phyloP scores from a whole-genome alignment of 768 basidiomycete species.

The Boletus vinaceobasis region DNA sequence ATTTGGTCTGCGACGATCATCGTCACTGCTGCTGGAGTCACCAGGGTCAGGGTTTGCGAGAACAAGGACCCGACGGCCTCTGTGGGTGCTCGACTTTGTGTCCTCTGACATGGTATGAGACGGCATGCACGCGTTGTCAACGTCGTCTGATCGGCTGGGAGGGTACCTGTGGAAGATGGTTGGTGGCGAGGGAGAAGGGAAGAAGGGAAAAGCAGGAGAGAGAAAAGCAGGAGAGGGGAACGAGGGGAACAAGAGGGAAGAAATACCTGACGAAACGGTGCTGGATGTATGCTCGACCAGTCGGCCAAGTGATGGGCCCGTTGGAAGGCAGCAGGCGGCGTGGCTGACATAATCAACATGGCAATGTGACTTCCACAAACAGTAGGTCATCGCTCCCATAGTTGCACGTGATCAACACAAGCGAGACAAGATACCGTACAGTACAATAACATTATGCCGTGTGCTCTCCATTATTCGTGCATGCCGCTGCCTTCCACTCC shows the following conservation, averaged over 20 bases:
- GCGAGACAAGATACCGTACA: not conserved
- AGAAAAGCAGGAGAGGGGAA: not conserved
- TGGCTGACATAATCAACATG: conserved; percentile 30
- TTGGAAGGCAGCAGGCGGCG: conserved; percentile 22
- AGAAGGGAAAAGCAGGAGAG: not conserved
- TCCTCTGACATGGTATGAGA: conserved; percentile 58
- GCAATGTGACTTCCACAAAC: conserved; percentile 19
- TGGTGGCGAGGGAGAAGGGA: not conserved
- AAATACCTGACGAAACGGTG: conserved; percentile 20
- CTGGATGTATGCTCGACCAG: conserved; percentile 28
- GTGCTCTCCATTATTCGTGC: conserved; percentile 19
- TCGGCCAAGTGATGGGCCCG: conserved; percentile 27
- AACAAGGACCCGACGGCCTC: conserved; percentile 44
- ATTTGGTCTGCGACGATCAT: conserved; percentile 27
- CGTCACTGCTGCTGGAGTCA: conserved; percentile 39
- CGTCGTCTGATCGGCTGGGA: conserved; percentile 22
- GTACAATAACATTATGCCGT: conserved; percentile 1
- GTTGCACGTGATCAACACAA: conserved; percentile 10
- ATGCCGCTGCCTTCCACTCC: conserved; percentile 20
- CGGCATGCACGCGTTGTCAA: conserved; percentile 31
- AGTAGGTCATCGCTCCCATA: not conserved
- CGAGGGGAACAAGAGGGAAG: not conserved
- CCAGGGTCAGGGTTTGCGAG: conserved; percentile 62
- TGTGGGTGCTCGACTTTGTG: conserved; percentile 37
- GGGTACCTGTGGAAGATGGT: conserved; percentile 1